phyloP scores from a whole-genome alignment of 805 yeast genomes.

The Aciculoconidium aculeatum region DNA sequence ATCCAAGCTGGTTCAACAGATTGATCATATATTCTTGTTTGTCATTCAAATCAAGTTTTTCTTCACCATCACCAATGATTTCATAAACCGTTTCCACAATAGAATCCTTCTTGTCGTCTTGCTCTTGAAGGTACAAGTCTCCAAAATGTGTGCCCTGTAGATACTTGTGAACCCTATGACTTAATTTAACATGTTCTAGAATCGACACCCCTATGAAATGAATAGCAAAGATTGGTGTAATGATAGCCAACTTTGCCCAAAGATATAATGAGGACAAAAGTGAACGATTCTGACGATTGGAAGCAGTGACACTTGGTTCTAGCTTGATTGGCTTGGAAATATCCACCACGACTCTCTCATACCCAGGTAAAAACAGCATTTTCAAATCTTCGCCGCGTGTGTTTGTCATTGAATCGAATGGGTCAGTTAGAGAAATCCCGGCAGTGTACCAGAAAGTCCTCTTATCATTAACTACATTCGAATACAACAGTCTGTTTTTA shows the following conservation, averaged over 20 bases:
- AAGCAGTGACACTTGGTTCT: neutral
- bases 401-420: slow-evolving; percentile 48
- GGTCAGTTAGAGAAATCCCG: slow-evolving; percentile 58
- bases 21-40: slow-evolving; percentile 48
- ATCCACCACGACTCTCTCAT: slow-evolving; percentile 55
- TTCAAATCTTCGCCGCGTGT: slow-evolving; percentile 31
- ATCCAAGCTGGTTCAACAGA: slow-evolving; percentile 51
- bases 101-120: slow-evolving; percentile 52
- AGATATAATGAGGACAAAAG: slow-evolving; percentile 1
- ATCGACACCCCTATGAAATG: slow-evolving; percentile 44
- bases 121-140: slow-evolving; percentile 10
- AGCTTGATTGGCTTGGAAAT: slow-evolving; percentile 37
- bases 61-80: slow-evolving; percentile 36
- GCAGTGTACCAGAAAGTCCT: slow-evolving; percentile 83
- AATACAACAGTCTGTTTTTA: slow-evolving; percentile 52
- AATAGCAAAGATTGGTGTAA: slow-evolving; percentile 60
- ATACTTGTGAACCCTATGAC: slow-evolving; percentile 23
- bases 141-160: slow-evolving; percentile 29
- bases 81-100: slow-evolving; percentile 60
- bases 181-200: slow-evolving; percentile 30
- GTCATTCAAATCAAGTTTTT: slow-evolving; percentile 28
- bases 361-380: slow-evolving; percentile 43
- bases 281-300: no score
- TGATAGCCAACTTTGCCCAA: slow-evolving; percentile 23
- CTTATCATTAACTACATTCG: slow-evolving; percentile 74